Evolutionary conservation across 2,329 filamentous ascomycete species (phyloP).

Genomic region (Hymenoscyphus fructigenus): DNA sequence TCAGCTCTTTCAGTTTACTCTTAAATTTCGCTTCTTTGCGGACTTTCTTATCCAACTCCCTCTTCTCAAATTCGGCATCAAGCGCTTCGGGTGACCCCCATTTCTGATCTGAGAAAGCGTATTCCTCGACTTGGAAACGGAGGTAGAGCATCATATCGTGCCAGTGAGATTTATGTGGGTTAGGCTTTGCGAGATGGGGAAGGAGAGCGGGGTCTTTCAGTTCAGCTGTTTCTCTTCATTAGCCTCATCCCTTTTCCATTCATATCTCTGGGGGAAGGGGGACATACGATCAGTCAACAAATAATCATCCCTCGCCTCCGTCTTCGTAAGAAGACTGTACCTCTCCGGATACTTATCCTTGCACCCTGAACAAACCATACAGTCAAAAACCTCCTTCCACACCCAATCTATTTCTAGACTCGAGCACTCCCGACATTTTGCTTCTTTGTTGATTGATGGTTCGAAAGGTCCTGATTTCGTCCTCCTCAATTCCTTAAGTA

Average conservation of each 20-base stretch:
- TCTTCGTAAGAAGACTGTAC: conserved; percentile 94
- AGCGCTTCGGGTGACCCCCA: conserved; percentile 87
- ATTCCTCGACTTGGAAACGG: conserved; percentile 90
- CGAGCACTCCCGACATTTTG: conserved; percentile 80
- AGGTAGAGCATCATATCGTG: conserved; percentile 99
- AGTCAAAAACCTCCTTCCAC: conserved; percentile 86
- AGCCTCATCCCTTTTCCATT: conserved; percentile 6
- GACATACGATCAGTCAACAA: conserved; percentile 82
- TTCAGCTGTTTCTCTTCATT: conserved; percentile 58
- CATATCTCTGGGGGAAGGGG: background rate
- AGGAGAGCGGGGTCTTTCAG: conserved; percentile 84
- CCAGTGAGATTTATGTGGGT: conserved; percentile 94
- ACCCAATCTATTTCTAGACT: conserved; percentile 90
- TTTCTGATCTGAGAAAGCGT: conserved; percentile 77
- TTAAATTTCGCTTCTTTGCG: conserved; percentile 91
- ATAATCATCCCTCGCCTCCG: conserved; percentile 93
- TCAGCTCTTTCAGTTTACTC: conserved; percentile 82
- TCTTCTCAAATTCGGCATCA: conserved; percentile 82
- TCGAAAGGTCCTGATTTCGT: conserved; percentile 82
- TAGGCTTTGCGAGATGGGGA: conserved; percentile 84
- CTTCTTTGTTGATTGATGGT: conserved; percentile 71
- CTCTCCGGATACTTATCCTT: conserved; percentile 90
- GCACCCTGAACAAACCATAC: conserved; percentile 75
- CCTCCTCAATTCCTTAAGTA: conserved; percentile 69
- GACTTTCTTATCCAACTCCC: conserved; percentile 76